Conservation (phyloP, 2,329 filamentous ascomycete genomes). For the Penicillium sp. region DNA sequence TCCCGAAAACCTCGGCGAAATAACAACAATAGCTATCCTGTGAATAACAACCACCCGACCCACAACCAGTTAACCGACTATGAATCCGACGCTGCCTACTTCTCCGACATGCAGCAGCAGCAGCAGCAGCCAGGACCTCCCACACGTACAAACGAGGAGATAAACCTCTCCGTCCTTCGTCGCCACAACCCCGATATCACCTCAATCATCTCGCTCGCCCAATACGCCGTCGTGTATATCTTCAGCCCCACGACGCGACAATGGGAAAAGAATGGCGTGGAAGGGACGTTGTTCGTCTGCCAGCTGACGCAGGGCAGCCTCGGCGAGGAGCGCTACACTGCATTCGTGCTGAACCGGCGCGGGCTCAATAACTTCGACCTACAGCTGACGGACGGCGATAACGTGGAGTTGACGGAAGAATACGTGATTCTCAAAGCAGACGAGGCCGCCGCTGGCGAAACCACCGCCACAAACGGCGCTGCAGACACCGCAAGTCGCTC, state of each 20-base stretch:
- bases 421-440: conserved; percentile 61
- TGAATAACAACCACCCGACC: conserved; percentile 8
- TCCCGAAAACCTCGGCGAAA: conserved; percentile 36
- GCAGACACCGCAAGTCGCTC: conserved; percentile 13
- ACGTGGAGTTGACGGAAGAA: conserved; percentile 66
- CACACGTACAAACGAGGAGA: conserved; percentile 72
- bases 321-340: conserved; percentile 53
- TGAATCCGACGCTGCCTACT: conserved; percentile 64
- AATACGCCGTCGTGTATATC: conserved; percentile 83
- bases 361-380: conserved; percentile 71
- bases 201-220: conserved; percentile 75
- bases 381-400: conserved; percentile 57
- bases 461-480: conserved; percentile 24
- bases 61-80: conserved; percentile 54
- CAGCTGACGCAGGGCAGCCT: conserved; percentile 52
- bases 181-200: conserved; percentile 76
- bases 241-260: conserved; percentile 65
- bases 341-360: conserved; percentile 73
- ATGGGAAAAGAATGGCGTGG: conserved; percentile 85
- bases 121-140: conserved; percentile 43
- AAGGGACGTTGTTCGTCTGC: conserved; percentile 89
- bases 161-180: conserved; percentile 82
- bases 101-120: conserved; percentile 38
- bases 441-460: conserved; percentile 31
- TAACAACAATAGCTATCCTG: conserved; percentile 27